phyloP scores from a whole-genome alignment of 371 early-diverging fungal genomes.

The Circinella umbellata region DNA sequence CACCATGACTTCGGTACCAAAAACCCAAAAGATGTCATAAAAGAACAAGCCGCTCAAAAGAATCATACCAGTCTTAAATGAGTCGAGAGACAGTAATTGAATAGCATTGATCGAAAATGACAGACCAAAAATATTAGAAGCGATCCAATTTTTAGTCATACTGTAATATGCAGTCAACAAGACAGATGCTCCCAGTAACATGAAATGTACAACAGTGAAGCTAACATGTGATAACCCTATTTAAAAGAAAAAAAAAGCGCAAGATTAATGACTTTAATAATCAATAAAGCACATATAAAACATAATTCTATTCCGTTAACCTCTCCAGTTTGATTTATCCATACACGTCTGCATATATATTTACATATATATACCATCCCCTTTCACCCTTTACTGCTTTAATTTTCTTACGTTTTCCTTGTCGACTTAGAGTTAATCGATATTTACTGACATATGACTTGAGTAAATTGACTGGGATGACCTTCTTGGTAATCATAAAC shows the following conservation, averaged over 20 bases:
- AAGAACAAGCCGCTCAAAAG: slow-evolving; percentile 91
- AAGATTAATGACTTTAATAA: no score
- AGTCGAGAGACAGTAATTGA: slow-evolving; percentile 87
- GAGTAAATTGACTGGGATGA: slow-evolving; percentile 51
- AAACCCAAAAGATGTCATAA: slow-evolving; percentile 99
- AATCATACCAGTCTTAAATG: slow-evolving; percentile 94
- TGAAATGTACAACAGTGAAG: slow-evolving; percentile 80
- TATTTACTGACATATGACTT: slow-evolving; percentile 65
- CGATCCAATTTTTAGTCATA: slow-evolving; percentile 90
- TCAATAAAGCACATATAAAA: no score
- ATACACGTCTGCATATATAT: not conserved
- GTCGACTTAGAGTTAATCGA: slow-evolving; percentile 71
- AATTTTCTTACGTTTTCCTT: slow-evolving; percentile 66
- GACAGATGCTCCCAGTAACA: slow-evolving; percentile 60
- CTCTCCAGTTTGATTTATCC: no score
- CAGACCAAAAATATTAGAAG: slow-evolving; percentile 88
- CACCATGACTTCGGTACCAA: slow-evolving; percentile 98
- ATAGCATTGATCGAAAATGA: slow-evolving; percentile 89
- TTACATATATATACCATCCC: not conserved
- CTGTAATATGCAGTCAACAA: slow-evolving; percentile 79
- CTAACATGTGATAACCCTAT: slow-evolving; percentile 65
- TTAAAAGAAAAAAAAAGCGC: slow-evolving; percentile 1
- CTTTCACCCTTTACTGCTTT: not conserved
- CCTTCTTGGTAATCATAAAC: slow-evolving; percentile 55
- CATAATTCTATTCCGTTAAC: no score